Conservation (phyloP, 495 filamentous ascomycete species). For the Delitschia confertaspora region DNA sequence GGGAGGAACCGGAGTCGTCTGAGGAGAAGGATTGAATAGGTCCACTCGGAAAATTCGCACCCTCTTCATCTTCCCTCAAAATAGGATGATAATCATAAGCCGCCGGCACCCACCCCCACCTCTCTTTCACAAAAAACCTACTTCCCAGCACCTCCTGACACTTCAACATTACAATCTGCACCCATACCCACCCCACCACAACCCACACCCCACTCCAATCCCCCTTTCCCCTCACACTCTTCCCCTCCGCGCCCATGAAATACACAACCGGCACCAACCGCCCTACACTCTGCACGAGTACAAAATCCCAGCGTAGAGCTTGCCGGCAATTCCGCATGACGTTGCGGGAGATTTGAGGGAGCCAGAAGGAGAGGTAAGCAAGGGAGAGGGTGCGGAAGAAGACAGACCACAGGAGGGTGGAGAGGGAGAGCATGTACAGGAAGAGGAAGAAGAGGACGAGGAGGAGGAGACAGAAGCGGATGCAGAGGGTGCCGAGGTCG, state of each 20-base stretch:
- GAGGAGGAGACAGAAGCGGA: constrained; percentile 66
- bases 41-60: constrained; percentile 60
- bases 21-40: constrained; percentile 37
- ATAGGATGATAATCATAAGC: constrained; percentile 95
- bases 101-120: constrained; percentile 69
- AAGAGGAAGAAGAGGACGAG: constrained; percentile 63
- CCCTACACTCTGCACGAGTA: constrained; percentile 70
- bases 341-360: constrained; percentile 86
- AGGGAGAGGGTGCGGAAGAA: constrained; percentile 63
- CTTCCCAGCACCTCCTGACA: constrained; percentile 83
- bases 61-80: constrained; percentile 77
- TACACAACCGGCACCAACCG: constrained; percentile 72
- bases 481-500: constrained; percentile 67
- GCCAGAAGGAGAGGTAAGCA: constrained; percentile 80
- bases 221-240: constrained; percentile 69
- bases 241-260: constrained; percentile 62
- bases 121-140: constrained; percentile 59
- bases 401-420: constrained; percentile 52
- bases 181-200: constrained; percentile 78
- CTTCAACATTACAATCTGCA: constrained; percentile 70
- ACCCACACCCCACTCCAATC: constrained; percentile 53
- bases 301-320: constrained; percentile 78
- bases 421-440: constrained; percentile 67
- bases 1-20: constrained; percentile 13
- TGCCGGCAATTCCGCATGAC: constrained; percentile 83